Evolutionary conservation across 257 asterid species (phyloP).

Genomic region (Misopates orontium): DNA sequence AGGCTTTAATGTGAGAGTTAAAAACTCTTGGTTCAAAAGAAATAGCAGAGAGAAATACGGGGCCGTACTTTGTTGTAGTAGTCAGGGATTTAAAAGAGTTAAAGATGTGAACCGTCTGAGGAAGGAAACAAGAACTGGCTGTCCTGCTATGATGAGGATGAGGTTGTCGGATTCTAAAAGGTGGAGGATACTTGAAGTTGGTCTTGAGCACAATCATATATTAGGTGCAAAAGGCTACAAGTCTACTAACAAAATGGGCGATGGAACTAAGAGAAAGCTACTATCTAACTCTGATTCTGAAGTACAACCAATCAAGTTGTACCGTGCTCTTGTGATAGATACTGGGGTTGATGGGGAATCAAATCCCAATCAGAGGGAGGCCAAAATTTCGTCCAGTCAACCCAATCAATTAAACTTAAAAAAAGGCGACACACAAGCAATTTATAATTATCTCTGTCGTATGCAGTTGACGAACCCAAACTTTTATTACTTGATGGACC

Average conservation of each 20-base stretch:
- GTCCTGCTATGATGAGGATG: conserved; percentile 80
- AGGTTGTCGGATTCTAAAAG: conserved; percentile 66
- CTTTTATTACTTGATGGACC: conserved; percentile 63
- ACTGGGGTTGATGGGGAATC: conserved; percentile 40
- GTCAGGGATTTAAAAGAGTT: conserved; percentile 81
- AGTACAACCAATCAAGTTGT: conserved; percentile 55
- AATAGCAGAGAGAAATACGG: conserved; percentile 87
- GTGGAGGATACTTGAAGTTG: conserved; percentile 77
- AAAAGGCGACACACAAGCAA: conserved; percentile 68
- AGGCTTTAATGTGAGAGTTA: conserved; percentile 80
- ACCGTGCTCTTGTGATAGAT: conserved; percentile 59
- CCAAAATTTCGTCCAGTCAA: conserved; percentile 33
- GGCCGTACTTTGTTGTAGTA: conserved; percentile 86
- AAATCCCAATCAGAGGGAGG: conserved; percentile 29
- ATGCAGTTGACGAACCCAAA: conserved; percentile 70
- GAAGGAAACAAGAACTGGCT: conserved; percentile 84
- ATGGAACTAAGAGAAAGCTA: conserved; percentile 56
- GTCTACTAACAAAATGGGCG: conserved; percentile 47
- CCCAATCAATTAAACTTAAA: conserved; percentile 46
- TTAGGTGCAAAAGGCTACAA: conserved; percentile 57
- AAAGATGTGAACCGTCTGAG: conserved; percentile 72
- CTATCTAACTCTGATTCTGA: conserved; percentile 45
- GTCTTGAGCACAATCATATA: conserved; percentile 72
- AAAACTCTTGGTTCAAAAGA: conserved; percentile 84
- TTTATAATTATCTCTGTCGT: conserved; percentile 70